phyloP scores from a whole-genome alignment of 2,329 filamentous ascomycete genomes.

The Colletotrichum sidae region DNA sequence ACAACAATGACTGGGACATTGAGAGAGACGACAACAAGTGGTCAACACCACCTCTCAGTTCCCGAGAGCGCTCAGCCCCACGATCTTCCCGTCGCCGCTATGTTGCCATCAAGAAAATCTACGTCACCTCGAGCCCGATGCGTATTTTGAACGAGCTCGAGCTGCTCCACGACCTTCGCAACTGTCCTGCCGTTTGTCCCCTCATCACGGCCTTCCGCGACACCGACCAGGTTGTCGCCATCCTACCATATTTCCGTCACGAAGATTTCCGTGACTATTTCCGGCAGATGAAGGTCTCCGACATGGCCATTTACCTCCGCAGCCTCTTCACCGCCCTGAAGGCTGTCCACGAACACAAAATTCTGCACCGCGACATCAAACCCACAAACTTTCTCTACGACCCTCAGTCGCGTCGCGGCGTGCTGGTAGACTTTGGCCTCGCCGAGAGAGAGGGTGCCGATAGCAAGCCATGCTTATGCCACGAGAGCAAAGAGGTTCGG shows the following conservation, averaged over 20 bases:
- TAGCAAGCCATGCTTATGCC: conserved; percentile 84
- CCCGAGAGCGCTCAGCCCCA: conserved; percentile 47
- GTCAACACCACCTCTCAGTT: conserved; percentile 74
- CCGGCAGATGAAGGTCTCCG: conserved; percentile 84
- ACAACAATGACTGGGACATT: conserved; percentile 88
- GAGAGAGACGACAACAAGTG: conserved; percentile 73
- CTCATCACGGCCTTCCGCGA: conserved; percentile 97
- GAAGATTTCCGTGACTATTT: conserved; percentile 96
- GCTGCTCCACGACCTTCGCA: conserved; percentile 86
- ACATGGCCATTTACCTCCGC: conserved; percentile 90
- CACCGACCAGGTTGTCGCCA: conserved; percentile 93
- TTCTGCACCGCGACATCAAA: conserved; percentile 96
- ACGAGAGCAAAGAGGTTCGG: conserved; percentile 71
- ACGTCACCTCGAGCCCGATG: conserved; percentile 93
- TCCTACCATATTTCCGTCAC: conserved; percentile 95
- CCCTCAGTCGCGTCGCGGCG: conserved; percentile 80
- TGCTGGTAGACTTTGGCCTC: conserved; percentile 98
- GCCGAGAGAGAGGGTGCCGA: conserved; percentile 87
- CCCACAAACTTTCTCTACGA: conserved; percentile 98
- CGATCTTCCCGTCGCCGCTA: conserved; percentile 55
- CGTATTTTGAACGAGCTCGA: conserved; percentile 98
- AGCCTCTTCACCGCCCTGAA: conserved; percentile 88
- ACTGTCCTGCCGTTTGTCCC: conserved; percentile 88
- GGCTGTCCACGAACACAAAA: conserved; percentile 84
- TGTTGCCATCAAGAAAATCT: conserved; percentile 99